Evolutionary conservation across 768 basidiomycete species (phyloP).

Genomic region (Phaeotremella skinneri): DNA sequence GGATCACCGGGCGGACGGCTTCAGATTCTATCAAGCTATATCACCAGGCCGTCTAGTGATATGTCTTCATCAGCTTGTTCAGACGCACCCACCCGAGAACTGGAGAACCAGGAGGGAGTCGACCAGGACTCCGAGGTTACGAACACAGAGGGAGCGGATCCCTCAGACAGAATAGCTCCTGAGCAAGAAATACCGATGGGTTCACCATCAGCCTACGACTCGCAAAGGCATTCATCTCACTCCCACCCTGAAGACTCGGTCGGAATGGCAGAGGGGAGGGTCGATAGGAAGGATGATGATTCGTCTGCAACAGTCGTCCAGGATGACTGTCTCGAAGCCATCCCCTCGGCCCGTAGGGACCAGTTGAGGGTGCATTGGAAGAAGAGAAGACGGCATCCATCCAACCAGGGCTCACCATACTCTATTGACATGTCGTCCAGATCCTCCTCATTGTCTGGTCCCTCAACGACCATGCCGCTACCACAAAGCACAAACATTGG

Average conservation of each 20-base stretch:
- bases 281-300: not conserved
- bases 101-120: not conserved
- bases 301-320: not conserved
- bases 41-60: too few species aligned
- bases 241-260: not conserved
- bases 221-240: not conserved
- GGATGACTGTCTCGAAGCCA: slow-evolving; percentile 3
- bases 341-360: slow-evolving; percentile 7
- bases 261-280: not conserved
- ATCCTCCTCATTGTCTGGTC: not conserved
- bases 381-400: not conserved
- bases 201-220: not conserved
- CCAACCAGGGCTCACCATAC: slow-evolving; percentile 11
- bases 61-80: not conserved
- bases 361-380: slow-evolving; percentile 21
- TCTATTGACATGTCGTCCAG: slow-evolving; percentile 11
- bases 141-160: slow-evolving; percentile 7
- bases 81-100: not conserved
- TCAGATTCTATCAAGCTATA: too few species aligned
- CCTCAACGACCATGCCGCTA: too few species aligned
- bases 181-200: slow-evolving; percentile 10
- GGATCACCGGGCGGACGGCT: too few species aligned
- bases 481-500: not conserved
- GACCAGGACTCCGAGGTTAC: not conserved
- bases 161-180: slow-evolving; percentile 14